Evolutionary conservation across 139 green algal genomes (phyloP).

Genomic region (Chlamydomonas eustigma): DNA sequence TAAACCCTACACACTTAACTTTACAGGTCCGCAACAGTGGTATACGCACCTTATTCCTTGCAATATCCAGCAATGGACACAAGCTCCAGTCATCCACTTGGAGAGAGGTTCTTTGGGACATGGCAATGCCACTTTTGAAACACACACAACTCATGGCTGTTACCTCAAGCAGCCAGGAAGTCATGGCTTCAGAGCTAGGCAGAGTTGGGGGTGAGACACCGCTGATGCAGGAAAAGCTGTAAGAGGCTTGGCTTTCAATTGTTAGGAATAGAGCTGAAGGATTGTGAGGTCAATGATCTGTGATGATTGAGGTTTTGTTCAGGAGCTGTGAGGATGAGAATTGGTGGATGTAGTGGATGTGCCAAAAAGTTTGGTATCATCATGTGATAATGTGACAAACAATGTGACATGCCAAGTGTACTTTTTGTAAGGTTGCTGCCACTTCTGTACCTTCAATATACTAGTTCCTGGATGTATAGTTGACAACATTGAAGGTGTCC

Average conservation of each 20-base stretch:
- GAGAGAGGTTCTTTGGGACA: slow-evolving; percentile 66
- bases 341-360: not conserved
- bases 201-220: slow-evolving; percentile 50
- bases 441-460: no score
- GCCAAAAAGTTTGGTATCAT: no score
- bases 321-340: not conserved
- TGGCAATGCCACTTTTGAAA: slow-evolving; percentile 74
- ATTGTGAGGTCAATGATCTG: not conserved
- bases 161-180: slow-evolving; percentile 51
- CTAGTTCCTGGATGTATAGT: no score
- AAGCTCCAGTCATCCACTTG: slow-evolving; percentile 48
- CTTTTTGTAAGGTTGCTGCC: no score
- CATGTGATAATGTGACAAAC: no score
- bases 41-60: slow-evolving; percentile 79
- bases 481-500: not conserved
- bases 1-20: slow-evolving; percentile 7
- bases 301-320: not conserved
- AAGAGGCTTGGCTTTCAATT: not conserved
- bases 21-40: slow-evolving; percentile 79
- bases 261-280: not conserved
- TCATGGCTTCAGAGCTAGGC: slow-evolving; percentile 66
- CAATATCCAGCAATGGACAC: slow-evolving; percentile 66
- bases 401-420: no score
- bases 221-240: no score
- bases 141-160: slow-evolving; percentile 61